phyloP scores from a whole-genome alignment of 179 eudicot genomes.

The Beta macrorhiza region DNA sequence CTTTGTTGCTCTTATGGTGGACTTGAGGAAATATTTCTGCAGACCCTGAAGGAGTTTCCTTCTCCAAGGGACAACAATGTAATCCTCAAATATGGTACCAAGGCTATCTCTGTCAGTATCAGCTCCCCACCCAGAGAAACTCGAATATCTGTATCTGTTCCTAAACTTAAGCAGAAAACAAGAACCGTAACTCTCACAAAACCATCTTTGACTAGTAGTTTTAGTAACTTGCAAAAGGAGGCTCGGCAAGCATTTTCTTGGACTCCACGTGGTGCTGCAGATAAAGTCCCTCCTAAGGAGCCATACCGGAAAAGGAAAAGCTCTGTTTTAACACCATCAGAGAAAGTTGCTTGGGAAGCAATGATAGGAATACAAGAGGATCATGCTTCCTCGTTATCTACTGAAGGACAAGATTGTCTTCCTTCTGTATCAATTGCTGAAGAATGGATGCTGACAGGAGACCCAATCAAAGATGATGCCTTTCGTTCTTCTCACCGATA shows the following conservation, averaged over 20 bases:
- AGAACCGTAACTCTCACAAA: slow-evolving; percentile 59
- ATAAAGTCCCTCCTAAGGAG: slow-evolving; percentile 73
- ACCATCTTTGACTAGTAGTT: slow-evolving; percentile 70
- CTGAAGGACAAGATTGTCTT: slow-evolving; percentile 86
- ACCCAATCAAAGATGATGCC: slow-evolving; percentile 70
- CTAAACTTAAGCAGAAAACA: slow-evolving; percentile 66
- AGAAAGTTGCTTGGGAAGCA: slow-evolving; percentile 89
- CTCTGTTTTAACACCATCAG: slow-evolving; percentile 72
- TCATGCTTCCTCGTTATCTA: slow-evolving; percentile 50
- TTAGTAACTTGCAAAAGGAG: slow-evolving; percentile 88
- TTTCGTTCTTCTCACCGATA: slow-evolving; percentile 90
- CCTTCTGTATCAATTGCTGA: slow-evolving; percentile 81
- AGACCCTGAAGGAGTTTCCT: slow-evolving; percentile 91
- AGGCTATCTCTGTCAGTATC: slow-evolving; percentile 78
- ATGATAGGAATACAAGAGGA: slow-evolving; percentile 95
- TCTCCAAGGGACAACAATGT: slow-evolving; percentile 63
- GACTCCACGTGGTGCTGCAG: slow-evolving; percentile 74
- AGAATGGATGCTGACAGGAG: slow-evolving; percentile 99
- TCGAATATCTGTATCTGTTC: slow-evolving; percentile 66
- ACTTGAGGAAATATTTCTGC: slow-evolving; percentile 29
- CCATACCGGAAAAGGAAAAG: slow-evolving; percentile 82
- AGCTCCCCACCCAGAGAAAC: slow-evolving; percentile 78
- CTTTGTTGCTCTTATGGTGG: slow-evolving; percentile 6
- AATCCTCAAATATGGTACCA: slow-evolving; percentile 76
- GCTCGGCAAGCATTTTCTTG: slow-evolving; percentile 95